Percentiles rank a stretch among this genome's conserved stretches.
phyloP scores from a whole-genome alignment of 2,329 filamentous ascomycete genomes.

The Pseudovirgaria hyperparasitica region DNA sequence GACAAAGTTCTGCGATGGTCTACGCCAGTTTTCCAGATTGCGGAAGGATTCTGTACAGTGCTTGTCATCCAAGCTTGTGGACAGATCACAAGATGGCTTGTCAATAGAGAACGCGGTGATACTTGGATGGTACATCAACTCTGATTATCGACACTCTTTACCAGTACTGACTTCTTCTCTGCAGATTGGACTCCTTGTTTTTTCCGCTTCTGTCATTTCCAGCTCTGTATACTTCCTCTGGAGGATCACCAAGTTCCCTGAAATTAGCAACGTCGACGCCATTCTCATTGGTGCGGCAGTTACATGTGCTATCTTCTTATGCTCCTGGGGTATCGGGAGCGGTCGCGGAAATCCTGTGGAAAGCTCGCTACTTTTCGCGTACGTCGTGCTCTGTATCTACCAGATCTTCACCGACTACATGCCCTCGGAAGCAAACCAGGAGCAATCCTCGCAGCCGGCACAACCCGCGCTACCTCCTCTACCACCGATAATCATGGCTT shows the following conservation, averaged over 20 bases:
- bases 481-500: slow-evolving; percentile 95
- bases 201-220: slow-evolving; percentile 84
- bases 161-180: slow-evolving; percentile 2
- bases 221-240: slow-evolving; percentile 94
- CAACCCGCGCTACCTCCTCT: slow-evolving; percentile 93
- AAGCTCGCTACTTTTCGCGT: slow-evolving; percentile 88
- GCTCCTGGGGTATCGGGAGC: slow-evolving; percentile 86
- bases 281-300: slow-evolving; percentile 86
- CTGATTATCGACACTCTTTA: not conserved
- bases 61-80: slow-evolving; percentile 90
- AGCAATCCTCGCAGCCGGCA: slow-evolving; percentile 37
- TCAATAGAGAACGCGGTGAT: slow-evolving; percentile 86
- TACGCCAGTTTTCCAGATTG: slow-evolving; percentile 84
- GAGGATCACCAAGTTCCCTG: slow-evolving; percentile 86
- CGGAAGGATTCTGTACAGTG: slow-evolving; percentile 92
- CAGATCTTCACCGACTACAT: slow-evolving; percentile 99
- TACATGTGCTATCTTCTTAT: slow-evolving; percentile 84
- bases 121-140: slow-evolving; percentile 72
- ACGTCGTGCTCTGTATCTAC: slow-evolving; percentile 96
- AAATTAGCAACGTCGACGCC: slow-evolving; percentile 84
- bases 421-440: slow-evolving; percentile 50
- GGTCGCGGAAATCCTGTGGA: slow-evolving; percentile 91
- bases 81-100: slow-evolving; percentile 87
- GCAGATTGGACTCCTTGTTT: slow-evolving; percentile 74
- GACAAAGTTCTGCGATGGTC: slow-evolving; percentile 81